Base-by-base conservation (phyloP, 2,329 filamentous ascomycete genomes). In the Colletotrichum agaves region DNA sequence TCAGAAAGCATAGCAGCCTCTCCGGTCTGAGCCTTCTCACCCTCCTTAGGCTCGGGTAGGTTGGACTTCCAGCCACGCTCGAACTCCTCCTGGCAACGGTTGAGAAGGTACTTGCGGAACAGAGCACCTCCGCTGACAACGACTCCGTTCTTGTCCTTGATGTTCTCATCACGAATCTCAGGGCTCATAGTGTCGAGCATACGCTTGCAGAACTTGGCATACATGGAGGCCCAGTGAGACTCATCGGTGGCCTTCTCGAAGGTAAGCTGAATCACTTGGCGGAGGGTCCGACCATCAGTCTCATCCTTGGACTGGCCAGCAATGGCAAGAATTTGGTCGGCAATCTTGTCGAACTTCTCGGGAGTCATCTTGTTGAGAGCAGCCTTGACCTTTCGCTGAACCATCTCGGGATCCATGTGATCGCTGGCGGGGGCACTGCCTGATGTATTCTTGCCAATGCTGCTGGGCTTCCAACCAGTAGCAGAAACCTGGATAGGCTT, bases 331-430 rank as follows among this genome's bases (percentile, higher is more conserved):
- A 99, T 97, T 79, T 98, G 94, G 70, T 94, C 92, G 6, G 96
- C 89, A 73, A 99, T 97, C 83, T 91, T 94, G 78, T 97, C 94
- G 75, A 99, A 99, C 78, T 98, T 99, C 83, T 99, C 96, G 0
- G 96, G 96, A 0, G 96, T 98, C 96, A 99, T 98, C 91, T 99
- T 99, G 90, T 99, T 99, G 75, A 99, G 85, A 69, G 93, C 93
- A 71, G 94, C 92, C 90, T 99, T 99, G 78, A 99, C 96, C 90
- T 99, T 99, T 74, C 95, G 91, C 84, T 99, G 96, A 66, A 99
- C 96, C 85, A 96, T 89, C 74, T 95, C 93, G 23, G 96, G 95
- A 72, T 97, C 89, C 82, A 98, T 88, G 74, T 93, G 86, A 57
- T 83, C 83, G 63, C 80, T 77, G 41, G 80, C 77, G 47, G 80